Conservation (phyloP, 495 filamentous ascomycete genomes). For the Aspergillus ostianus region DNA sequence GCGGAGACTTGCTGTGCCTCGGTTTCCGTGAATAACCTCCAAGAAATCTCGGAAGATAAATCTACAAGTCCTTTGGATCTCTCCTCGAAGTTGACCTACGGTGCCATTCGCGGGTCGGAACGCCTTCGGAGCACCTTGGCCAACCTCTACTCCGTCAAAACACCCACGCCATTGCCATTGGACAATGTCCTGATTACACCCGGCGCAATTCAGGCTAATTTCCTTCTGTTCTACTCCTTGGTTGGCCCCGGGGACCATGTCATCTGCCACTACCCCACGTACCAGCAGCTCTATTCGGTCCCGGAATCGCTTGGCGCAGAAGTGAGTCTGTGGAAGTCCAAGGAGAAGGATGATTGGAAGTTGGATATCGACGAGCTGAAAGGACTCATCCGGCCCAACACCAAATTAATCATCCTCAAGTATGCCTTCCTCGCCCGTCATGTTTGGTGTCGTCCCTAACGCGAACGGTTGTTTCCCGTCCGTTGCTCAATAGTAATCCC, state of each 20-base stretch:
- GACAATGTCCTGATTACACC: slow-evolving; percentile 75
- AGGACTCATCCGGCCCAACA: slow-evolving; percentile 66
- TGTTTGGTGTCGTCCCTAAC: not conserved
- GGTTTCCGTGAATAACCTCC: slow-evolving; percentile 72
- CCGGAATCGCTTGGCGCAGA: slow-evolving; percentile 76
- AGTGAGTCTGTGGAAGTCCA: slow-evolving; percentile 76
- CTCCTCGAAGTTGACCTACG: slow-evolving; percentile 63
- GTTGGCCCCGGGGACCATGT: slow-evolving; percentile 82
- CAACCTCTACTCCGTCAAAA: slow-evolving; percentile 60
- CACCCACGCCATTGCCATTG: slow-evolving; percentile 48
- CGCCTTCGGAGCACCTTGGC: slow-evolving; percentile 62
- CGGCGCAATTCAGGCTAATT: slow-evolving; percentile 84
- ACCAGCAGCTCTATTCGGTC: slow-evolving; percentile 81
- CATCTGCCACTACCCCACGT: slow-evolving; percentile 85
- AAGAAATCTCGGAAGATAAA: slow-evolving; percentile 55
- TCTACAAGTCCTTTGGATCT: slow-evolving; percentile 37
- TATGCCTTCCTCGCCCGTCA: slow-evolving; percentile 21
- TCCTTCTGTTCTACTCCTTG: slow-evolving; percentile 70
- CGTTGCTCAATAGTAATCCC: slow-evolving; percentile 67
- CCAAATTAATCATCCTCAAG: slow-evolving; percentile 71
- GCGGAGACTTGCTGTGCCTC: slow-evolving; percentile 86
- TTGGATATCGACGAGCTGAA: slow-evolving; percentile 68
- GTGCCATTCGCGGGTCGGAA: slow-evolving; percentile 67
- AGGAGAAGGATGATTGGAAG: slow-evolving; percentile 61
- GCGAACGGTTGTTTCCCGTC: slow-evolving; percentile 6